Base-by-base conservation (phyloP, 2,329 filamentous ascomycete genomes). In the Colletotrichum sansevieriae region DNA sequence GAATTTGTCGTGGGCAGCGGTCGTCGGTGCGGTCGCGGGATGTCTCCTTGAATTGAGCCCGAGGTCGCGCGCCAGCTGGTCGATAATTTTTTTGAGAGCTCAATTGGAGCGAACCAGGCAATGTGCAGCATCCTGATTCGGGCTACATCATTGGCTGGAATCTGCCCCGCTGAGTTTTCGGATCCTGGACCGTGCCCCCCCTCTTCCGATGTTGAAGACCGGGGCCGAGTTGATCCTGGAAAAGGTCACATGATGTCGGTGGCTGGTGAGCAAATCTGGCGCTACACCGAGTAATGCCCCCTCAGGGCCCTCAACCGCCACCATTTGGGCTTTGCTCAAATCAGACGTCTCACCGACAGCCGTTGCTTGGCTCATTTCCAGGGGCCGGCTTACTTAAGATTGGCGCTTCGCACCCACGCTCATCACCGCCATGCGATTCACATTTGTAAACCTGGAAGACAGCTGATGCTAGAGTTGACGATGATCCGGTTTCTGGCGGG, bases 41-140 rank as follows among this genome's bases (percentile, higher is more conserved):
- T 51, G 62, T 61, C 56, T 35, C 39, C 66, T 55, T 56, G 35
- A 47, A 29, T 65, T 59, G 55, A 60, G 46, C 62, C 65, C 62
- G 44, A 35, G 49, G 25, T 65, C 63, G 62, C 66, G 66, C 66
- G 65, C 65, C 65, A 68, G 61, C 61, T 65, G 33, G 65, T 60
- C 65, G 61, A 71, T 71, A 72, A 71, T 63, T 73, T 64, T 69
- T 72, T 68, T 72, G 71, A 58, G 52, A 68, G 61, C 61, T 56
- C 60, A 59, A 65, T 65, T 55, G 52, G 71, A 70, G 44, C 60
- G 43, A n/a, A 4, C 58, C 29, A 55, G 10, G 37, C 57, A 59
- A 25, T 20, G 41, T 35, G 18, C 55, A 55, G 55, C 63, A 43
- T 29, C 64, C 58, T 68, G 51, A 63, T 35, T 54, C 15, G 44